Evolutionary conservation across 768 basidiomycete species (phyloP).

Genomic region (Udeniomyces megalosporus): DNA sequence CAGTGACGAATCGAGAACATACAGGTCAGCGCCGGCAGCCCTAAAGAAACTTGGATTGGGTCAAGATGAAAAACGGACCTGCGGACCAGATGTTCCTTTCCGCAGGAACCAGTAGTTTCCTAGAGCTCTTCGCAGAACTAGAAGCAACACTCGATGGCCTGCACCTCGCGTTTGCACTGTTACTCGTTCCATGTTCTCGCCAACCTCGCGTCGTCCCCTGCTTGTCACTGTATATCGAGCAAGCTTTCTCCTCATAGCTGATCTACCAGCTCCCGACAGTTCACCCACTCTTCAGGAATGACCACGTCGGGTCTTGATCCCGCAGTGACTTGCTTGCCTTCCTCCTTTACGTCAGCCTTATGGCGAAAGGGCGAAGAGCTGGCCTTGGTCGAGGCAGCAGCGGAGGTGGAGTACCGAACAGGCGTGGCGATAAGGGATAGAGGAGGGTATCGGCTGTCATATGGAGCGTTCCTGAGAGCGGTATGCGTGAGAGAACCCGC

Average conservation of each 20-base stretch:
- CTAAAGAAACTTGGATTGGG: too few relatives aligned
- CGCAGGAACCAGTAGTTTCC: slow-evolving; percentile 12
- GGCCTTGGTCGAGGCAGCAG: neutral
- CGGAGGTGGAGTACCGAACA: neutral
- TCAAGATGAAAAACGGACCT: neutral
- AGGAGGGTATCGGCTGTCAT: neutral
- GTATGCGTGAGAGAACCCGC: neutral
- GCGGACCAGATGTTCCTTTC: slow-evolving; percentile 8
- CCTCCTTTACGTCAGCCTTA: neutral
- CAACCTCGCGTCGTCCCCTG: neutral
- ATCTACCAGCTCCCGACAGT: neutral
- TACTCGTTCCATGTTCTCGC: neutral
- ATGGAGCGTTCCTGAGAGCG: slow-evolving; percentile 2
- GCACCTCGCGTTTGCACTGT: neutral
- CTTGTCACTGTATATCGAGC: neutral
- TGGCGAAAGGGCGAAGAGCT: too few relatives aligned
- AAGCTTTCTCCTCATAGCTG: neutral
- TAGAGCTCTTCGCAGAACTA: slow-evolving; percentile 8
- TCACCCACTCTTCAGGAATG: neutral
- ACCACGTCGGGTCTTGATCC: too few relatives aligned
- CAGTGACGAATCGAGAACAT: neutral
- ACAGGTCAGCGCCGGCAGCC: neutral
- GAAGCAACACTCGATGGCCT: slow-evolving; percentile 8
- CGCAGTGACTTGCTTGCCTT: neutral
- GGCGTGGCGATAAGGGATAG: neutral